phyloP scores from a whole-genome alignment of 164 flowering plant genomes.

The Brasenia schreberi region DNA sequence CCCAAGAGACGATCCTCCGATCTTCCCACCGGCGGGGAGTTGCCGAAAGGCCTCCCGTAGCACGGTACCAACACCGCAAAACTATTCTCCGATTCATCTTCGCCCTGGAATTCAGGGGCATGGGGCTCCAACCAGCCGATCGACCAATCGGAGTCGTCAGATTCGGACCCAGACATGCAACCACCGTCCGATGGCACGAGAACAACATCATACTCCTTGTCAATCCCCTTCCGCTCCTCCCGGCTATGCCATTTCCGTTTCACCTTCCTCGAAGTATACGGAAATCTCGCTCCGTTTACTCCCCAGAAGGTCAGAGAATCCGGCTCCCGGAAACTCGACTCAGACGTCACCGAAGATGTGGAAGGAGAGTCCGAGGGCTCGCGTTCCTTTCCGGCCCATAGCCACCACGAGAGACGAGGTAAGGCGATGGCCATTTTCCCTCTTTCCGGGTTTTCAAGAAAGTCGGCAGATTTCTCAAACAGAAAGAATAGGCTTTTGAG shows the following conservation, averaged over 20 bases:
- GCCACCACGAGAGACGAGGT: slow-evolving; percentile 29
- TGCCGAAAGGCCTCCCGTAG: slow-evolving; percentile 33
- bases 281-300: slow-evolving; percentile 17
- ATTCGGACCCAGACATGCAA: slow-evolving; percentile 68
- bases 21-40: slow-evolving; percentile 18
- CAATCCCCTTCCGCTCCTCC: slow-evolving; percentile 48
- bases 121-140: slow-evolving; percentile 94
- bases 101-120: slow-evolving; percentile 62
- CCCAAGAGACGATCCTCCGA: slow-evolving; percentile 29
- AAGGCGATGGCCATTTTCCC: slow-evolving; percentile 31
- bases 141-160: slow-evolving; percentile 88
- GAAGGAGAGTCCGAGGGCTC: slow-evolving; percentile 22
- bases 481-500: background rate
- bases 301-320: slow-evolving; percentile 28
- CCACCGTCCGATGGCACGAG: slow-evolving; percentile 85
- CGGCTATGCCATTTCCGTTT: slow-evolving; percentile 69
- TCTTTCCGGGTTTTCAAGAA: background rate
- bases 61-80: slow-evolving; percentile 88
- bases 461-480: background rate
- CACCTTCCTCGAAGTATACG: slow-evolving; percentile 27
- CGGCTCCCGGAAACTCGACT: slow-evolving; percentile 21
- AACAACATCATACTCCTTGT: slow-evolving; percentile 67
- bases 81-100: slow-evolving; percentile 40
- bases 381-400: slow-evolving; percentile 33
- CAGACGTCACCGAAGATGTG: slow-evolving; percentile 14